phyloP scores from a whole-genome alignment of 805 yeast species.

The Wickerhamia fluorescens region DNA sequence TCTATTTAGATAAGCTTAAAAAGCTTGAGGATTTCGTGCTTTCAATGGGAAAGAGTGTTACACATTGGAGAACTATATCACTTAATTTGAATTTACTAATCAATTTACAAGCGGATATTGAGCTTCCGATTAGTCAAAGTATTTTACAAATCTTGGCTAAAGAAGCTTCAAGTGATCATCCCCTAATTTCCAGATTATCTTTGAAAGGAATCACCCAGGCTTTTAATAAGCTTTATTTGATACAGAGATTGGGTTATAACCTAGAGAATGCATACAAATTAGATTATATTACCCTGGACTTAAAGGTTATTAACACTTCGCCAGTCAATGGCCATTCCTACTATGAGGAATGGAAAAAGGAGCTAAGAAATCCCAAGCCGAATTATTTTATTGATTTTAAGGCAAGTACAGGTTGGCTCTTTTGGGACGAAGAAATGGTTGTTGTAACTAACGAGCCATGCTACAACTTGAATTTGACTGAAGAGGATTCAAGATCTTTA shows the following conservation, averaged over 20 bases:
- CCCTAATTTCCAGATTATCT: constrained; percentile 53
- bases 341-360: constrained; percentile 38
- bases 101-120: constrained; percentile 47
- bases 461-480: constrained; percentile 23
- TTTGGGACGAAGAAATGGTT: constrained; percentile 57
- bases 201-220: constrained; percentile 49
- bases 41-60: constrained; percentile 17
- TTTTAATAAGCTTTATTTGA: constrained; percentile 36
- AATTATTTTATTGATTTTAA: constrained; percentile 52
- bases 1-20: constrained; percentile 33
- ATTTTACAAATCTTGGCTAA: constrained; percentile 39
- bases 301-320: constrained; percentile 36
- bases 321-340: constrained; percentile 29
- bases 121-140: constrained; percentile 33
- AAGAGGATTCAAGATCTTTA: constrained; percentile 38
- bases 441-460: constrained; percentile 35
- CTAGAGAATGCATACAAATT: constrained; percentile 37
- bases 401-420: constrained; percentile 58
- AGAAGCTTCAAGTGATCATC: constrained; percentile 57
- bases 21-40: constrained; percentile 35
- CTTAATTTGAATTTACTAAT: constrained; percentile 45
- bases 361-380: constrained; percentile 46
- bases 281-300: constrained; percentile 23
- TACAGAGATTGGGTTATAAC: constrained; percentile 44
- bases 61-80: constrained; percentile 53